Evolutionary conservation across 1,284 basidiomycete species (phyloP), one percentile per base, ranked within the genome.

Genomic region (Trametes pubescens): DNA sequence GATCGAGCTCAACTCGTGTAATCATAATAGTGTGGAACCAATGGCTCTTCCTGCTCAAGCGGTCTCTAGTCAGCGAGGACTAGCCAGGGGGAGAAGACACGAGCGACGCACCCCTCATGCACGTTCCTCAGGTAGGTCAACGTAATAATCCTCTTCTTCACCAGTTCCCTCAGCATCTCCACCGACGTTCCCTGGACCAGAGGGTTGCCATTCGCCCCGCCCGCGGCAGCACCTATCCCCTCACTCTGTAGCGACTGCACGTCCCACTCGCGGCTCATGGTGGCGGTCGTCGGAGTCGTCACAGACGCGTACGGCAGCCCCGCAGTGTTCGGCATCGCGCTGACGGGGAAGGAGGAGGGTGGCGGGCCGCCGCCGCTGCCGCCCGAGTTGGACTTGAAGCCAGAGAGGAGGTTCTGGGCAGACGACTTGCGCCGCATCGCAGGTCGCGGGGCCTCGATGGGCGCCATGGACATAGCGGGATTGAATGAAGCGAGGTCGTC

Each of bases 11-110:
- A 18, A 79, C 72, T 56, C 86, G 84, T 49, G 89, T 87, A 68
- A 95, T 85, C 72, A 92, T 82, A 66, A 95, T 89, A 4, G 94
- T 95, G 73, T 94, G 92, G 72, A 95, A 94, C 93, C 93, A 95
- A 75, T 94, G 90, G 69, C 87, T 89, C 62, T 87, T 86, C 55
- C 91, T 93, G 71, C 44, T 44, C 34, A 16, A 35, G 37, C 62
- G 29, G 51, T 51, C 49, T 52, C 51, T 48, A 14, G 59, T 56
- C 65, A 38, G 55, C 35, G 51, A 22, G 11, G 13, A 29, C 9
- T 21, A 47, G 34, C 44, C 13, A 53, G 16, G 40, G 21, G 26
- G 29, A 35, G 51, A 38, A 59, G 18, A 57, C n/a, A 8, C 35
- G 29, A 16, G 47, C 32, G 21, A 82, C 88, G 69, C 72, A 93